Conservation (phyloP, 768 basidiomycete genomes). For the Podaxis mareebaensis region DNA sequence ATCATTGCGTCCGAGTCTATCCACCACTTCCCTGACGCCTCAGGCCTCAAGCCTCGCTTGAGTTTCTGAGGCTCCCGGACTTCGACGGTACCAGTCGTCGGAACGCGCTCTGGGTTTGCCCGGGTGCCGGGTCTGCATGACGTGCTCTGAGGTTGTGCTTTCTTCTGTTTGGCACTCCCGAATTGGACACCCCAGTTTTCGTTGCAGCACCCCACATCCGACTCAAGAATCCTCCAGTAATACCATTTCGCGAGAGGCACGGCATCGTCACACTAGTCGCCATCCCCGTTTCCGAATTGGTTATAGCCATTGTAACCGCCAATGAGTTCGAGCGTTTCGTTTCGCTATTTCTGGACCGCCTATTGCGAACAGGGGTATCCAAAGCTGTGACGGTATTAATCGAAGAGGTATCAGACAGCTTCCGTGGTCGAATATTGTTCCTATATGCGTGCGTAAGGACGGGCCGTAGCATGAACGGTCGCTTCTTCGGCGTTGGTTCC, state of each 20-base stretch:
- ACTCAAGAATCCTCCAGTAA: conserved; percentile 58
- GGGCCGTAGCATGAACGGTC: conserved; percentile 48
- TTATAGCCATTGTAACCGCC: conserved; percentile 27
- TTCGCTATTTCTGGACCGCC: conserved; percentile 14
- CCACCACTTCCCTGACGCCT: neutral
- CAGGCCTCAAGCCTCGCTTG: conserved; percentile 8
- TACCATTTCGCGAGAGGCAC: conserved; percentile 27
- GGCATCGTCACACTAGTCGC: conserved; percentile 35
- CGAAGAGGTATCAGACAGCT: conserved; percentile 53
- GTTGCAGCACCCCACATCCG: conserved; percentile 72
- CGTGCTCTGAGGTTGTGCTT: neutral
- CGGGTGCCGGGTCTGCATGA: neutral
- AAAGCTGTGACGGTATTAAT: conserved; percentile 45
- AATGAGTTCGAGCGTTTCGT: conserved; percentile 19
- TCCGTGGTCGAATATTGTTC: conserved; percentile 31
- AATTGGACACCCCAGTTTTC: conserved; percentile 9
- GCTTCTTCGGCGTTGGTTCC: conserved; percentile 30
- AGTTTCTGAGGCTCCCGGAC: conserved; percentile 9
- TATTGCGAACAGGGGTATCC: conserved; percentile 15
- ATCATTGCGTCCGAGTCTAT: neutral
- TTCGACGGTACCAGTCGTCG: conserved; percentile 14
- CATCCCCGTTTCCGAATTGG: conserved; percentile 26
- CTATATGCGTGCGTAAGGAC: conserved; percentile 36
- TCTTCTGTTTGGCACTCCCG: conserved; percentile 1
- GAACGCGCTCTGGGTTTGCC: conserved; percentile 3